phyloP scores from a whole-genome alignment of 1,284 basidiomycete species.

The Ganoderma multipileum region DNA sequence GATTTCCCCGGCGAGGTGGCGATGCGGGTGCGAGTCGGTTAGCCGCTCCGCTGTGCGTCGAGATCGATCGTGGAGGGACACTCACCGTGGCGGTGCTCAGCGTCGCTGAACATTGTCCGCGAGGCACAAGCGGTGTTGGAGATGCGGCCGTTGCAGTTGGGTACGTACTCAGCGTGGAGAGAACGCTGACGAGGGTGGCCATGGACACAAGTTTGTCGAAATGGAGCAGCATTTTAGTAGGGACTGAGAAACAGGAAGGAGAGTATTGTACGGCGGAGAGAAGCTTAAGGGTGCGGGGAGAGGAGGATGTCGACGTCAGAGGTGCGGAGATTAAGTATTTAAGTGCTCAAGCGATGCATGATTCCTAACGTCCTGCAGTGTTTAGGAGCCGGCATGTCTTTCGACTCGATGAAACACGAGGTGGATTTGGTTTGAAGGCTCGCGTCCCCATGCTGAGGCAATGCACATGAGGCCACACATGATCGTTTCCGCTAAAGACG shows the following conservation, averaged over 20 bases:
- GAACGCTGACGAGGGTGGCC: conserved; percentile 12
- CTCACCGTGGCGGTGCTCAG: conserved; percentile 17
- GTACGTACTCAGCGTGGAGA: conserved; percentile 13
- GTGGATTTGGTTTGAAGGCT: neutral
- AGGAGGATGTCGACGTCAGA: neutral
- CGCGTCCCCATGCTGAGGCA: neutral
- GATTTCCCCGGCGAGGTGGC: neutral
- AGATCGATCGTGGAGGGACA: neutral
- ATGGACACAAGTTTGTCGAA: conserved; percentile 18
- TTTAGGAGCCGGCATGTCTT: neutral
- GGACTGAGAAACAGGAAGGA: neutral
- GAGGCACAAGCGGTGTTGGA: neutral
- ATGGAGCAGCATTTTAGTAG: conserved; percentile 12
- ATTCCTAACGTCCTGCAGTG: neutral
- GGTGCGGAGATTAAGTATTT: neutral
- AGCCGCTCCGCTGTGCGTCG: neutral
- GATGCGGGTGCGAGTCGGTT: neutral
- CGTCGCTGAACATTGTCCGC: conserved; percentile 22
- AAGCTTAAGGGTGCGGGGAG: neutral
- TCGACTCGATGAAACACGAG: neutral
- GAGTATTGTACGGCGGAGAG: neutral
- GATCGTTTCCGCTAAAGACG: neutral
- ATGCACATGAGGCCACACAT: neutral
- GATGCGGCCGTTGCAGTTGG: conserved; percentile 5
- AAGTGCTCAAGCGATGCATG: neutral